These are phyloP conservation scores for Halophytophthora batemanensis DNA, from an alignment of 352 stramenopile species.

Conservation along the genomic window DNA sequence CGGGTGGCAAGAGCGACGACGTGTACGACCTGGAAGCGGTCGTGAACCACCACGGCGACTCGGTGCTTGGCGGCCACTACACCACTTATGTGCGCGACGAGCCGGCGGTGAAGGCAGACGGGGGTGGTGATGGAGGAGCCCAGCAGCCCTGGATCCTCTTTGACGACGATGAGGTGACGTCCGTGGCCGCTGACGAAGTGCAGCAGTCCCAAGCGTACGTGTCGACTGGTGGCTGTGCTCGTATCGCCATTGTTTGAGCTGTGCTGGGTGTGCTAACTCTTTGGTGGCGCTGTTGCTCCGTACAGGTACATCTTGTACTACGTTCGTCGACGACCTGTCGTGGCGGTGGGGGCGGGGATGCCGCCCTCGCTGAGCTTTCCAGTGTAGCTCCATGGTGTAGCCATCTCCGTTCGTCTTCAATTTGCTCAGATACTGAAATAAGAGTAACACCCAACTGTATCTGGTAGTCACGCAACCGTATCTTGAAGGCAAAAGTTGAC, in stretches of 20 bases:
- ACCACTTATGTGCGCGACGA: slow-evolving; percentile 45
- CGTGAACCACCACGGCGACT: slow-evolving; percentile 68
- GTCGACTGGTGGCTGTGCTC: neutral
- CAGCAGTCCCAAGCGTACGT: slow-evolving; percentile 55
- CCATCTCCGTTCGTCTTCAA: neutral
- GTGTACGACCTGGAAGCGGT: slow-evolving; percentile 68
- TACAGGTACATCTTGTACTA: slow-evolving; percentile 25
- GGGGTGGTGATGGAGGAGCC: neutral
- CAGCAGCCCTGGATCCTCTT: slow-evolving; percentile 53
- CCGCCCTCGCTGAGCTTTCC: no score
- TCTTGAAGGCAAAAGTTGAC: neutral
- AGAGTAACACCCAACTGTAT: no score
- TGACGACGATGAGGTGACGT: slow-evolving; percentile 48
- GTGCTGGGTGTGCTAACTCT: neutral
- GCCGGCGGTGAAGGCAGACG: neutral
- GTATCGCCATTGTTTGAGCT: neutral
- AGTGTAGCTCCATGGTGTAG: no score
- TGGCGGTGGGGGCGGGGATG: neutral
- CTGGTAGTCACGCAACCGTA: no score
- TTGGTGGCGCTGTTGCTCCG: neutral
- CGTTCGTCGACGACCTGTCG: slow-evolving; percentile 8
- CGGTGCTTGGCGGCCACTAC: slow-evolving; percentile 69
- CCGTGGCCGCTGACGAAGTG: slow-evolving; percentile 35
- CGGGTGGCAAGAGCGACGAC: slow-evolving; percentile 13
- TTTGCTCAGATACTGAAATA: no score